phyloP scores from a whole-genome alignment of 148 eudicot species.

The Chenopodium berlandieri region DNA sequence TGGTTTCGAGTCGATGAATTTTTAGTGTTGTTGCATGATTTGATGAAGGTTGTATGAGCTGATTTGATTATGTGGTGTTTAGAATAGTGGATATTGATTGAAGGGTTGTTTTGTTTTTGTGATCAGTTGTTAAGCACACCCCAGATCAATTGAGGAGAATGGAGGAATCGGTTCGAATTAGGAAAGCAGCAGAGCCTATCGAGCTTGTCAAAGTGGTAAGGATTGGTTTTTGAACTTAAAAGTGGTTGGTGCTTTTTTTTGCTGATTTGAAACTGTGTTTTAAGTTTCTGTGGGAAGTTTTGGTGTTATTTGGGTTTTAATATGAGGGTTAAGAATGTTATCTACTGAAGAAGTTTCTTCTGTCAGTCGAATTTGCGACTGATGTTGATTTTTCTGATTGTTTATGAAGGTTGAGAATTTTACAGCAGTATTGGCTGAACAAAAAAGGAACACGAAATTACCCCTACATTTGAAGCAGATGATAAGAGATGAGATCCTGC shows the following conservation, averaged over 20 bases:
- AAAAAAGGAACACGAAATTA: conserved; percentile 39
- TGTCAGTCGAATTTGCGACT: not conserved
- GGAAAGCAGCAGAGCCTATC: conserved; percentile 63
- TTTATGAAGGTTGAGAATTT: conserved; percentile 52
- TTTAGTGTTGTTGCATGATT: not conserved
- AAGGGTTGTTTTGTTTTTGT: conserved; percentile 14
- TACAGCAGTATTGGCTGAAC: conserved; percentile 33
- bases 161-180: conserved; percentile 75
- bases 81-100: conserved; percentile 18
- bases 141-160: conserved; percentile 69
- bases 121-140: conserved; percentile 59
- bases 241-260: not conserved
- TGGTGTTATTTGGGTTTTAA: not conserved
- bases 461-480: conserved; percentile 54
- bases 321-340: not conserved
- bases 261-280: not conserved
- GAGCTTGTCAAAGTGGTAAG: conserved; percentile 77
- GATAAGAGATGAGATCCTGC: conserved; percentile 55
- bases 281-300: not conserved
- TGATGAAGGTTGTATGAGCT: conserved; percentile 3
- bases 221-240: not conserved
- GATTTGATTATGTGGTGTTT: conserved; percentile 13
- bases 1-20: not conserved
- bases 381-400: not conserved
- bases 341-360: not conserved